A percentile compares a stretch with the other conserved stretches of the same genome.
These are phyloP conservation scores for Nissolia schottii DNA, from an alignment of 306 rosid species.

Conservation along the genomic window DNA sequence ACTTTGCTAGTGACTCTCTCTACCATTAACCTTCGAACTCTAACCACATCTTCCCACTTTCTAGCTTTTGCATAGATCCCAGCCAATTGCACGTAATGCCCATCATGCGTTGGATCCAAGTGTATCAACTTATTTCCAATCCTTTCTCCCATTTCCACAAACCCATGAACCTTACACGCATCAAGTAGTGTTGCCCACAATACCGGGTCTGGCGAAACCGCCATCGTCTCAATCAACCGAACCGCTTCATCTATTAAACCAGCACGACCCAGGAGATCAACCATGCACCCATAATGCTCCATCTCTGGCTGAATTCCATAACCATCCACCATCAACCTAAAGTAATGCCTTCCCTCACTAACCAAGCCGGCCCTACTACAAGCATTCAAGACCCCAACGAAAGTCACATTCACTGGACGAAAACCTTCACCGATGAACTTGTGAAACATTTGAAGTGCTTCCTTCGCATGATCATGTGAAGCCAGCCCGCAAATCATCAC, in stretches of 20 bases:
- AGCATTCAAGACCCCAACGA: conserved; percentile 69
- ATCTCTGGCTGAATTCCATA: conserved; percentile 61
- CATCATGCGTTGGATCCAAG: conserved; percentile 70
- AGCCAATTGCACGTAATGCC: conserved; percentile 76
- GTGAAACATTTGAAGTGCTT: conserved; percentile 51
- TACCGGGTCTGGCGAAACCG: conserved; percentile 52
- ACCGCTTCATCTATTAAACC: conserved; percentile 63
- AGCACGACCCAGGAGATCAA: conserved; percentile 66
- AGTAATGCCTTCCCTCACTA: conserved; percentile 51
- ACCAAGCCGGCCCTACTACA: conserved; percentile 72
- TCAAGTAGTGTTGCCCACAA: conserved; percentile 72
- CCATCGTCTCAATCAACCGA: conserved; percentile 50
- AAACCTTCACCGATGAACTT: conserved; percentile 49
- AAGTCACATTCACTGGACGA: conserved; percentile 53
- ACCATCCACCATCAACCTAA: conserved; percentile 51
- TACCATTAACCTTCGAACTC: conserved; percentile 60
- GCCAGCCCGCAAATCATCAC: conserved; percentile 81
- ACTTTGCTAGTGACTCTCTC: conserved; percentile 45
- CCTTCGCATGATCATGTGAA: conserved; percentile 53
- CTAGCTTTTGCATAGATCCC: conserved; percentile 65
- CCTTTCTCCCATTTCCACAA: conserved; percentile 57
- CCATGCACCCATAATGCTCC: conserved; percentile 94
- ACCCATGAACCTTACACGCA: conserved; percentile 69
- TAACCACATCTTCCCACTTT: conserved; percentile 78
- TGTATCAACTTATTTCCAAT: conserved; percentile 65